phyloP scores from a whole-genome alignment of 2,329 filamentous ascomycete species.

The Tetracladium maxilliforme region DNA sequence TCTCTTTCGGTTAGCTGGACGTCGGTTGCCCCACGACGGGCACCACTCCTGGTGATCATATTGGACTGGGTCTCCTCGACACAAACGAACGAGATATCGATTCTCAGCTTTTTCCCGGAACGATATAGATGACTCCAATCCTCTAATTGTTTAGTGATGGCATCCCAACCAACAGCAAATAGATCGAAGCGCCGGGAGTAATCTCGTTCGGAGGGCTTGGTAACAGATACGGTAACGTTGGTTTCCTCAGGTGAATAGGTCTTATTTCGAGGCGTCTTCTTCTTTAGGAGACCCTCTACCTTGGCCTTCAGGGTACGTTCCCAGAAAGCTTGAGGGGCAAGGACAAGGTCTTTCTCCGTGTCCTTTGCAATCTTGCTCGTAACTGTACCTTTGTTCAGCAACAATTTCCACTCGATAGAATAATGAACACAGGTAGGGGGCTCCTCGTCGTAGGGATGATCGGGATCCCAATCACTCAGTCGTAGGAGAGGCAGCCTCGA shows the following conservation, averaged over 20 bases:
- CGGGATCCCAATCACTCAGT: constrained; percentile 7
- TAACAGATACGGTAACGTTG: constrained; percentile 7
- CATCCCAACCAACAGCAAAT: constrained; percentile 6
- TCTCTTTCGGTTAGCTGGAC: no score
- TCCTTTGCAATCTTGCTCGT: constrained; percentile 11
- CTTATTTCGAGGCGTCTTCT: constrained; percentile 6
- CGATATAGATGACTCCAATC: constrained; percentile 5
- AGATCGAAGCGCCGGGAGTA: constrained; percentile 8
- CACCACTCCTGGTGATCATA: no score
- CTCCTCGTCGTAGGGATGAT: constrained; percentile 9
- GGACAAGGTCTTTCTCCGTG: constrained; percentile 9
- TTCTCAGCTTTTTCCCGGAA: constrained; percentile 9
- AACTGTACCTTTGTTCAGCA: constrained; percentile 5
- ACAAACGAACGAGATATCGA: constrained; percentile 9
- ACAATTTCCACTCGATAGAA: constrained; percentile 11
- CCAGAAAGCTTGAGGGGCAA: constrained; percentile 8
- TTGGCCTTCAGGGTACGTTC: constrained; percentile 9
- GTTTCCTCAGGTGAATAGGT: constrained; percentile 5
- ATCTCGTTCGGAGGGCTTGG: constrained; percentile 5
- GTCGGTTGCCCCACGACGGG: no score
- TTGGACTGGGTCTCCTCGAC: constrained; percentile 4
- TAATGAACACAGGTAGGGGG: constrained; percentile 6
- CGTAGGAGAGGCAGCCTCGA: no score
- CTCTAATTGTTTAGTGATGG: constrained; percentile 7
- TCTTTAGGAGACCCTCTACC: constrained; percentile 10